Evolutionary conservation across 495 filamentous ascomycete genomes (phyloP), one percentile per base, ranked within the genome.

Genomic region (Elaphomyces granulatus): DNA sequence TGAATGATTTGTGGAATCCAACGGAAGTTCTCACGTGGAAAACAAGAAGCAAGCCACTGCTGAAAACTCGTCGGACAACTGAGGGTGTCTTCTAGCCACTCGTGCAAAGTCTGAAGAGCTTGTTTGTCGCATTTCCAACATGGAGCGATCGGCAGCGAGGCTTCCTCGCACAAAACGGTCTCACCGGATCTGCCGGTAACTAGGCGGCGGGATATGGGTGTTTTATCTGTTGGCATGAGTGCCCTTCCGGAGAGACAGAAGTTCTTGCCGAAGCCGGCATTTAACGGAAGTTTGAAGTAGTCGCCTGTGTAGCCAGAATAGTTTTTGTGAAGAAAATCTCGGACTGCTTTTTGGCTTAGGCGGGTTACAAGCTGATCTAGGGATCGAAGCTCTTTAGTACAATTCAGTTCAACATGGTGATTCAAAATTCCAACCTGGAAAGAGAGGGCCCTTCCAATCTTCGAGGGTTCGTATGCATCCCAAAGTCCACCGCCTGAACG

Each of bases 201-300:
- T 2, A 46, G 7, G 9, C 30, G 8, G 14, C 21, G 14, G 20
- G 21, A 42, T 9, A 17, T 20, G 6, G 17, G 12, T 30, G 23
- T 14, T 20, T 46, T 34, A 12, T 34, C 10, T n/a, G 16, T 39
- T 31, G 1, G 39, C 10, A 16, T 14, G 28, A 43, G 42, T 19
- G 28, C 40, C 14, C 34, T 7, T 1, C 39, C 44, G 2, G 15
- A n/a, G 14, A 46, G 35, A 15, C 35, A 20, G 26, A 46, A 46
- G 15, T 12, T 9, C 8, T 19, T 20, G 8, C 44, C 44, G 30
- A 46, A 46, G 1, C 44, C 44, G 32, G 36, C 40, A 20, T 32
- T 38, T 17, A 46, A 17, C 4, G 33, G 23, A 12, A 46, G 33
- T 6, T 15, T n/a, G 30, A 42, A 46, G 23, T 6, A 28, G 6